These are phyloP conservation scores for Trichoderma sp. DNA, from an alignment of 2,329 filamentous ascomycete species.

Conservation along the genomic window DNA sequence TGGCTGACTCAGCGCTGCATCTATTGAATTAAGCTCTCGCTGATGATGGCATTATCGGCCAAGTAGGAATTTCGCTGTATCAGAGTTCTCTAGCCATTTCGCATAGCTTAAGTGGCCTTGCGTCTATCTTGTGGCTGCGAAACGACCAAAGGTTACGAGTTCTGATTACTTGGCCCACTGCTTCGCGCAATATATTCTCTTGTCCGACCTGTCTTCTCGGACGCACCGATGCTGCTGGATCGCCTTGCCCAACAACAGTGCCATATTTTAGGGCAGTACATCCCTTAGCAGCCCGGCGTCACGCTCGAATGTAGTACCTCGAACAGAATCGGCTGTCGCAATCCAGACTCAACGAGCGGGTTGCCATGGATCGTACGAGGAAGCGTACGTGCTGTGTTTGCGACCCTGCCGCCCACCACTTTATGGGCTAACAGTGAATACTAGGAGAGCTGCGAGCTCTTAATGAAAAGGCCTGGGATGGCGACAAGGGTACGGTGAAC, in stretches of 20 bases:
- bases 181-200: slow-evolving; percentile 7
- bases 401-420: slow-evolving; percentile 10
- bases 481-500: slow-evolving; percentile 70
- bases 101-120: slow-evolving; percentile 21
- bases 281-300: slow-evolving; percentile 48
- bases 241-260: slow-evolving; percentile 42
- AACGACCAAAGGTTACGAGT: slow-evolving; percentile 19
- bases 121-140: slow-evolving; percentile 16
- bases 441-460: slow-evolving; percentile 86
- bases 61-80: slow-evolving; percentile 24
- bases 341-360: slow-evolving; percentile 40
- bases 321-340: slow-evolving; percentile 25
- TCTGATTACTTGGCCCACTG: slow-evolving; percentile 19
- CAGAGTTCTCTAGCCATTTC: slow-evolving; percentile 17
- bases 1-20: background rate
- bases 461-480: slow-evolving; percentile 86
- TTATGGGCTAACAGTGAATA: slow-evolving; percentile 8
- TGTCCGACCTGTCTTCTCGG: slow-evolving; percentile 37
- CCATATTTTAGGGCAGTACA: slow-evolving; percentile 44
- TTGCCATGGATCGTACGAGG: slow-evolving; percentile 66
- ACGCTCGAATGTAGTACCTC: slow-evolving; percentile 53
- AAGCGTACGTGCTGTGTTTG: slow-evolving; percentile 52
- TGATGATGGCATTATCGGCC: slow-evolving; percentile 23
- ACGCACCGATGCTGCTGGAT: slow-evolving; percentile 49
- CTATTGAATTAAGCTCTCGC: slow-evolving; percentile 13